These are phyloP conservation scores for Penicillium sp. DNA, from an alignment of 2,329 filamentous ascomycete genomes.

Conservation along the genomic window DNA sequence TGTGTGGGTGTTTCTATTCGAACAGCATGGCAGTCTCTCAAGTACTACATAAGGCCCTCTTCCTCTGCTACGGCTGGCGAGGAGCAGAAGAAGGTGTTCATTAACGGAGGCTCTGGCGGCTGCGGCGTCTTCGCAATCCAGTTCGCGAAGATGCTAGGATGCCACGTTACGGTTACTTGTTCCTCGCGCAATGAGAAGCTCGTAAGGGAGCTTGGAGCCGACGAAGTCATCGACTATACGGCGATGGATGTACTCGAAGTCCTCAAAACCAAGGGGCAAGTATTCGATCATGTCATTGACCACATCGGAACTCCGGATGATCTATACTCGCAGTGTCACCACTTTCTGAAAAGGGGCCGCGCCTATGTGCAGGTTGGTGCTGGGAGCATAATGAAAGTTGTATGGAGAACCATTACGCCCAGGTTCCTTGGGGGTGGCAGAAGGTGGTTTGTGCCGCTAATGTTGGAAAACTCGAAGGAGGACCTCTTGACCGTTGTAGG, in stretches of 20 bases:
- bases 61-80: neutral
- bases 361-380: constrained; percentile 60
- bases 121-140: constrained; percentile 66
- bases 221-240: constrained; percentile 67
- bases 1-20: constrained; percentile 52
- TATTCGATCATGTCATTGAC: constrained; percentile 63
- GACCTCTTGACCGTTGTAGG: constrained; percentile 56
- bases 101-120: constrained; percentile 69
- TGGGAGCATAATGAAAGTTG: constrained; percentile 35
- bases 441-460: constrained; percentile 41
- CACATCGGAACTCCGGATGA: constrained; percentile 58
- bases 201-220: constrained; percentile 64
- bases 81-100: constrained; percentile 62
- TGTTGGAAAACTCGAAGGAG: constrained; percentile 44
- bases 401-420: constrained; percentile 50
- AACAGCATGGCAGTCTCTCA: constrained; percentile 55
- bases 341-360: constrained; percentile 56
- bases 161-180: constrained; percentile 63
- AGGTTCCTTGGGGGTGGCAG: constrained; percentile 57
- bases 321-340: constrained; percentile 59
- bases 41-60: constrained; percentile 45
- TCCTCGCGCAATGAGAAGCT: constrained; percentile 63
- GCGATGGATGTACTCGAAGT: constrained; percentile 52
- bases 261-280: constrained; percentile 53
- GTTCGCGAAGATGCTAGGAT: constrained; percentile 65